These are phyloP conservation scores for Arachis stenosperma DNA, from an alignment of 306 rosid genomes.

Conservation along the genomic window DNA sequence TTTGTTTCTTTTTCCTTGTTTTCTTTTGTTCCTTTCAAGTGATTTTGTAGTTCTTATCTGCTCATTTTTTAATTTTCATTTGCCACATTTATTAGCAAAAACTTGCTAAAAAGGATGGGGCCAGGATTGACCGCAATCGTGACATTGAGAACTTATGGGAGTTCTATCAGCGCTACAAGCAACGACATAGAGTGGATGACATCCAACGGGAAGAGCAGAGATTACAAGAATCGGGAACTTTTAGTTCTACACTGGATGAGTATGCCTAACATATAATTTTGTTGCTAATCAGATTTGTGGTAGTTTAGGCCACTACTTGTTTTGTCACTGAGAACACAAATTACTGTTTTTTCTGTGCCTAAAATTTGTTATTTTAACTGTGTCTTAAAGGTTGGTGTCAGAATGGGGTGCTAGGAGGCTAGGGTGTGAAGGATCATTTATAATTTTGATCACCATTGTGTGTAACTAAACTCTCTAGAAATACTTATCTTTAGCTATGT, in stretches of 20 bases:
- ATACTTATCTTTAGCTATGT: not conserved
- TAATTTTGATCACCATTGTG: not conserved
- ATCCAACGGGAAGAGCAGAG: conserved; percentile 76
- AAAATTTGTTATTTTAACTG: conserved; percentile 5
- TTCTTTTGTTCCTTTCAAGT: not conserved
- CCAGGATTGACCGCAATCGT: conserved; percentile 72
- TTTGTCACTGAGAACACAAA: conserved; percentile 21
- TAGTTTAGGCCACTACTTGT: conserved; percentile 21
- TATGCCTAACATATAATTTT: conserved; percentile 49
- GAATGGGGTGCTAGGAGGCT: not conserved
- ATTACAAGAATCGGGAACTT: conserved; percentile 83
- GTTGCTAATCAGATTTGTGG: not conserved
- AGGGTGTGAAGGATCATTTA: not conserved
- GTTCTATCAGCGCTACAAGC: conserved; percentile 79
- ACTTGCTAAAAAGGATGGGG: conserved; percentile 82
- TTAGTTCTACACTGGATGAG: conserved; percentile 80
- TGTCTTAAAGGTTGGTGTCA: conserved; percentile 18
- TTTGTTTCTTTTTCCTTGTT: not conserved
- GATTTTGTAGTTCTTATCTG: conserved; percentile 8
- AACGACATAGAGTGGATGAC: conserved; percentile 74
- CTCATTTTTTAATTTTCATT: conserved; percentile 25
- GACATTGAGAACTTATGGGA: conserved; percentile 86
- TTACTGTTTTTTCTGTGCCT: not conserved
- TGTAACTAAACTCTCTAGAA: not conserved
- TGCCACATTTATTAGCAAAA: conserved; percentile 70